Evolutionary conservation across 2,329 filamentous ascomycete genomes (phyloP).

Genomic region (Ploettnerulaceae sp.): DNA sequence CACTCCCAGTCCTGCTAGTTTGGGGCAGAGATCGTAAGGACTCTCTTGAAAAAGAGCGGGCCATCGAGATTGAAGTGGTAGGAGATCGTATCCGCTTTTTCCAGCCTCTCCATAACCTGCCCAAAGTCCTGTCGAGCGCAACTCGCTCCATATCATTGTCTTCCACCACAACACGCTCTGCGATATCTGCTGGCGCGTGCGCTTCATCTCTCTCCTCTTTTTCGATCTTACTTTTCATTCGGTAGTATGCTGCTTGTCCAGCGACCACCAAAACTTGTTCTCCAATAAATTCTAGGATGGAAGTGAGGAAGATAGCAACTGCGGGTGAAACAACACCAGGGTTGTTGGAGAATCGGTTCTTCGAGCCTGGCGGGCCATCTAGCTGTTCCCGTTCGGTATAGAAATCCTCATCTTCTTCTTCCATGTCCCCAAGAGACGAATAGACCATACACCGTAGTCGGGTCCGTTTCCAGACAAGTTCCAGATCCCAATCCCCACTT

Average conservation of each 20-base stretch:
- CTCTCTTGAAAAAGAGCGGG: conserved; percentile 46
- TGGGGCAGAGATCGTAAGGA: conserved; percentile 35
- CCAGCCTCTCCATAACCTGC: conserved; percentile 91
- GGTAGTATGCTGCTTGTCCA: conserved; percentile 74
- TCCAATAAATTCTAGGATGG: conserved; percentile 88
- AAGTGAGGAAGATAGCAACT: conserved; percentile 92
- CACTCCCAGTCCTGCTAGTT: conserved; percentile 36
- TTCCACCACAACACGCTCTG: conserved; percentile 73
- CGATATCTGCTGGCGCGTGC: conserved; percentile 42
- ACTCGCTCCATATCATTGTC: conserved; percentile 91
- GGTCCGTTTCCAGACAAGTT: conserved; percentile 89
- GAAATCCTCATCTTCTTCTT: conserved; percentile 93
- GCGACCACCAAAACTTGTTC: conserved; percentile 87
- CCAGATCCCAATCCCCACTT: conserved; percentile 73
- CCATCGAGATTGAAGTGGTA: conserved; percentile 41
- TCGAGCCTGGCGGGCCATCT: conserved; percentile 49
- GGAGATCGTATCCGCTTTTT: conserved; percentile 73
- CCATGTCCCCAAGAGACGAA: conserved; percentile 90
- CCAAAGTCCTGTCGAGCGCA: conserved; percentile 81
- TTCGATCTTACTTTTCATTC: conserved; percentile 54
- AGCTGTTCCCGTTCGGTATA: conserved; percentile 78
- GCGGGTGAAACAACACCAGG: conserved; percentile 75
- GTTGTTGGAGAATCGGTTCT: conserved; percentile 50
- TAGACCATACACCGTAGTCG: conserved; percentile 97
- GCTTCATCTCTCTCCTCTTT: conserved; percentile 53